phyloP scores from a whole-genome alignment of 352 stramenopile species.

The Globisporangium splendens region DNA sequence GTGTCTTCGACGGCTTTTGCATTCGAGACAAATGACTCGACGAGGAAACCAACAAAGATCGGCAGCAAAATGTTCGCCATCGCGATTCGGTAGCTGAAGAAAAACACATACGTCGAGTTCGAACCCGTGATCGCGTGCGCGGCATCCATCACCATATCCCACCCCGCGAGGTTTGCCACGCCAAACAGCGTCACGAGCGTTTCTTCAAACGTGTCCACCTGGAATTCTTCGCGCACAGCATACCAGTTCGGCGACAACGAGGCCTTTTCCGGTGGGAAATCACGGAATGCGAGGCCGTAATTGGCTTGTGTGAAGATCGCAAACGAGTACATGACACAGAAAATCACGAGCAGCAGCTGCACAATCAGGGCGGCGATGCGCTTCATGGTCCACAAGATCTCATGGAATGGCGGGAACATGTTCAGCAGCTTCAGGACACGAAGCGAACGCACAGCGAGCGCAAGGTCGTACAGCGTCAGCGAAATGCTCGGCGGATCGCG shows the following conservation, averaged over 20 bases:
- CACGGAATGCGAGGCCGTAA: conserved; percentile 55
- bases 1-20: conserved; percentile 66
- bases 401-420: conserved; percentile 76
- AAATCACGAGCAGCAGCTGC: conserved; percentile 78
- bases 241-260: conserved; percentile 61
- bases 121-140: conserved; percentile 61
- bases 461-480: conserved; percentile 74
- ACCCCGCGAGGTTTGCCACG: conserved; percentile 69
- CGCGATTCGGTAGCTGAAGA: conserved; percentile 80
- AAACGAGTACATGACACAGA: conserved; percentile 83
- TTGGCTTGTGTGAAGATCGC: conserved; percentile 78
- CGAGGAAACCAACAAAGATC: conserved; percentile 85
- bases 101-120: conserved; percentile 69
- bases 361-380: conserved; percentile 75
- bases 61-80: conserved; percentile 82
- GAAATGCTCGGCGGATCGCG: conserved; percentile 57
- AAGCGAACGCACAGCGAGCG: conserved; percentile 68
- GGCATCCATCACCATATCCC: conserved; percentile 80
- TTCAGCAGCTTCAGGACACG: conserved; percentile 82
- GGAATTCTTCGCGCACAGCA: conserved; percentile 65
- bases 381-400: conserved; percentile 85
- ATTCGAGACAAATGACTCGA: conserved; percentile 82
- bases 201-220: conserved; percentile 72
- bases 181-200: conserved; percentile 79
- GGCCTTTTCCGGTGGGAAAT: conserved; percentile 49